Evolutionary conservation across 2,329 filamentous ascomycete species (phyloP).

Genomic region (Beauveria asiatica): DNA sequence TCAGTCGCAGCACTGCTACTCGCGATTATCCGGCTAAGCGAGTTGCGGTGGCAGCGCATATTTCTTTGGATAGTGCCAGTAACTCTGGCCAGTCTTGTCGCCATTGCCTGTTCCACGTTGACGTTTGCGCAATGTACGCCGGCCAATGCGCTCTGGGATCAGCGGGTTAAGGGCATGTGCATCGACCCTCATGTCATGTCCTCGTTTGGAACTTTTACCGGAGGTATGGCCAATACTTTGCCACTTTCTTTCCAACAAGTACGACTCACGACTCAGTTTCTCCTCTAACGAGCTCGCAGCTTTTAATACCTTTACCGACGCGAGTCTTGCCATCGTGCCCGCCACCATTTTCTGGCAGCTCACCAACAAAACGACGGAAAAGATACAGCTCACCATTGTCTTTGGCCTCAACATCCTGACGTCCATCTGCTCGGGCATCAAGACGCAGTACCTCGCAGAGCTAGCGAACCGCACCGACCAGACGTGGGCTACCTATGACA

Average conservation of each 20-base stretch:
- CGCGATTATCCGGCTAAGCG: slow-evolving; percentile 14
- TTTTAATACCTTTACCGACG: slow-evolving; percentile 18
- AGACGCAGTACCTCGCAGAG: slow-evolving; percentile 17
- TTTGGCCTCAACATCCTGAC: slow-evolving; percentile 19
- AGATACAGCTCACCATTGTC: slow-evolving; percentile 51
- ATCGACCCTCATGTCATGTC: slow-evolving; percentile 16
- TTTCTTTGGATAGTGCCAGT: slow-evolving; percentile 17
- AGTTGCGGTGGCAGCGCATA: slow-evolving; percentile 16
- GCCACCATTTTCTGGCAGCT: slow-evolving; percentile 55
- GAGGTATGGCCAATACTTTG: slow-evolving; percentile 9
- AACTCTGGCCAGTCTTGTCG: slow-evolving; percentile 13
- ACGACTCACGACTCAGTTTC: too few relatives aligned
- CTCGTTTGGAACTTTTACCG: slow-evolving; percentile 16
- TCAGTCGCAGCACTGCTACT: slow-evolving; percentile 17
- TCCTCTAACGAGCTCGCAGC: slow-evolving; percentile 2
- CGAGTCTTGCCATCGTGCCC: slow-evolving; percentile 16
- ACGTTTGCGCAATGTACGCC: slow-evolving; percentile 17
- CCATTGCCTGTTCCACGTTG: slow-evolving; percentile 15
- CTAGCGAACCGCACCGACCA: slow-evolving; percentile 17
- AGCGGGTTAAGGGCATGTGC: slow-evolving; percentile 14
- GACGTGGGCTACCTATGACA: slow-evolving; percentile 17
- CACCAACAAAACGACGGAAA: slow-evolving; percentile 65
- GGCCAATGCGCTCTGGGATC: slow-evolving; percentile 15
- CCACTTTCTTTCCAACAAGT: too few relatives aligned
- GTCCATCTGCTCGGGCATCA: slow-evolving; percentile 18